Evolutionary conservation across 2,329 filamentous ascomycete species (phyloP), one percentile per base, ranked within the genome.

Genomic region (Gliomastix tumulicola): DNA sequence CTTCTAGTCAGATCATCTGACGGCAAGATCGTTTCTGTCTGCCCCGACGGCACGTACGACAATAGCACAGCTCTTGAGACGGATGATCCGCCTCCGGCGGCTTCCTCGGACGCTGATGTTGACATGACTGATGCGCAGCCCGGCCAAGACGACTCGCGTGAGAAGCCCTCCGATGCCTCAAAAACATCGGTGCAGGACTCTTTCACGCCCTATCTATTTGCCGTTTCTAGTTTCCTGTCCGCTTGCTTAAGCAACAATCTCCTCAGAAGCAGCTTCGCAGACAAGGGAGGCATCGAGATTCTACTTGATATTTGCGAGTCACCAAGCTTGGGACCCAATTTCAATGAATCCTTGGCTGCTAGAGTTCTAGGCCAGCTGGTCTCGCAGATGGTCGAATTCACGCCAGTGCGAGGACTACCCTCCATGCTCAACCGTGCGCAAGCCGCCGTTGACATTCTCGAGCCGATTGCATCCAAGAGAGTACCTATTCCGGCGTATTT

Each of bases 291-390:
- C 7, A 79, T 90, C 18, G 88, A 96, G 56, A 71, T 84, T 35
- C 69, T 97, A 16, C 69, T 98, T 37, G 88, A 96, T 52, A 77
- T 96, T 38, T 83, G 83, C 28, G 86, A 84, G 37, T 76, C 89
- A 21, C 84, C 88, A 6, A 89, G 87, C 54, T 70, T 97, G 32
- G 79, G 87, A 2, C 79, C 56, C 19, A 80, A 47, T 13, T 65
- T 60, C 43, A 56, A 80, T 27, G 80, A 84, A 28, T 74, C 76
- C 6, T 63, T 71, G 36, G 76, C 84, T 5, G 82, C 81, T 38
- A 76, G 82, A 41, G 79, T 83, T 41, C 69, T 96, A 37, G 76
- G 81, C 13, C 75, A 79, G 23, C 82, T 94, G 10, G 69, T 95
- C 34, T 79, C 85, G 44, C 74, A 82, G 44, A 73, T 96, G 44